Percentiles rank a stretch among this genome's conserved stretches.
Conservation (phyloP, 768 basidiomycete species). For the Amanita rimosa region DNA sequence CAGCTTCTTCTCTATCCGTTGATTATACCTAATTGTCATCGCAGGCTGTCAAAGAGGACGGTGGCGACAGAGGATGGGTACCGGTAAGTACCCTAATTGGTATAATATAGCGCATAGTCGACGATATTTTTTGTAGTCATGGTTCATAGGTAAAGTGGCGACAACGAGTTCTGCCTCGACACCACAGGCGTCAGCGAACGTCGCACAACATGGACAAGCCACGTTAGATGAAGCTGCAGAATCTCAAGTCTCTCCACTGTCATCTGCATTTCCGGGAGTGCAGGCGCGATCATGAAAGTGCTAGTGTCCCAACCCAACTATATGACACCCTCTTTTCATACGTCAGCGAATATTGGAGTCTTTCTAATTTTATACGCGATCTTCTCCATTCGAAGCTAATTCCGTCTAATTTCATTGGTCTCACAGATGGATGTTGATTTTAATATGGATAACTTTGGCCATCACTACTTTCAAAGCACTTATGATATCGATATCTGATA, state of each 20-base stretch:
- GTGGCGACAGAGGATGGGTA: constrained; percentile 94
- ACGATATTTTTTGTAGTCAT: constrained; percentile 40
- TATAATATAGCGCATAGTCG: background rate
- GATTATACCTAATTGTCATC: constrained; percentile 4
- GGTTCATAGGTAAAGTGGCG: constrained; percentile 88
- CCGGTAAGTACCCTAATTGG: constrained; percentile 40
- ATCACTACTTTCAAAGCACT: background rate
- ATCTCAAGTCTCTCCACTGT: constrained; percentile 66
- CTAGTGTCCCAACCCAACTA: background rate
- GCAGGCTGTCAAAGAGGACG: constrained; percentile 87
- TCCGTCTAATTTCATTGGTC: background rate
- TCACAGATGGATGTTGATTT: background rate
- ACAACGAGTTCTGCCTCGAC: constrained; percentile 24
- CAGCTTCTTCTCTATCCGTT: constrained; percentile 5
- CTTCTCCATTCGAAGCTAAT: background rate
- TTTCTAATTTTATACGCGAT: background rate
- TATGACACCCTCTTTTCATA: background rate
- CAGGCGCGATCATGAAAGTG: constrained; percentile 21
- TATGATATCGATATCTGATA: no score
- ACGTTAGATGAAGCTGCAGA: constrained; percentile 29
- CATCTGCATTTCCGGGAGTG: constrained; percentile 63
- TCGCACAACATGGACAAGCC: constrained; percentile 16
- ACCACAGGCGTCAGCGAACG: constrained; percentile 33
- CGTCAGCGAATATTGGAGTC: background rate
- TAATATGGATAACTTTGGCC: background rate